A percentile compares a stretch with the other conserved stretches of the same genome.
Conservation (phyloP, 192 early-diverging fungal genomes). For the Fimicolochytrium jonesii region DNA sequence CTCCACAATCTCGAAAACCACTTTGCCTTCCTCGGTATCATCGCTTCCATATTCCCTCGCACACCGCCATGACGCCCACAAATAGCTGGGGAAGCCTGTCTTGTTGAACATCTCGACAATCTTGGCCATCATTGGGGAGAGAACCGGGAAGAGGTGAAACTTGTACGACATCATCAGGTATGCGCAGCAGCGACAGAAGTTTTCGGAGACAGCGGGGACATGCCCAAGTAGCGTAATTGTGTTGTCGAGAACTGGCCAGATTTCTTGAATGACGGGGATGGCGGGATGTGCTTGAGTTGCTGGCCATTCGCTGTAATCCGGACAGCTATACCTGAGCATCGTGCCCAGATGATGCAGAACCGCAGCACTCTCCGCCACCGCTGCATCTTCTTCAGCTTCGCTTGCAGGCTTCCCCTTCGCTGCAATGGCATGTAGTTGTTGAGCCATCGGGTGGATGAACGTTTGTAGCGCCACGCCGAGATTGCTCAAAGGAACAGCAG, state of each 20-base stretch:
- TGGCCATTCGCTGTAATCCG: no score
- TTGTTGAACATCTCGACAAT: constrained; percentile 65
- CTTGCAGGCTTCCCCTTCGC: constrained; percentile 31
- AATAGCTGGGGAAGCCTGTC: constrained; percentile 61
- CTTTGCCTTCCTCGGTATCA: constrained; percentile 46
- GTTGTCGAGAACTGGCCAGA: constrained; percentile 72
- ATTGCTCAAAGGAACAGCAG: constrained; percentile 62
- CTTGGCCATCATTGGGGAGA: constrained; percentile 55
- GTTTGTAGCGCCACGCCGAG: constrained; percentile 49
- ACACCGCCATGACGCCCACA: constrained; percentile 75
- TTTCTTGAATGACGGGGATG: constrained; percentile 56
- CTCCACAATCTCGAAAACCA: constrained; percentile 57
- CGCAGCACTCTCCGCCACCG: constrained; percentile 32
- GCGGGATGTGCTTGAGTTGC: constrained; percentile 52
- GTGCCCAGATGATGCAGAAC: constrained; percentile 54
- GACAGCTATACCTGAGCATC: constrained; percentile 9
- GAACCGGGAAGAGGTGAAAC: constrained; percentile 48
- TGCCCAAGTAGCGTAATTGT: constrained; percentile 38
- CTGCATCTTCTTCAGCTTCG: constrained; percentile 33
- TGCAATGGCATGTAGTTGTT: constrained; percentile 62
- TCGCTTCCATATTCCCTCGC: constrained; percentile 58
- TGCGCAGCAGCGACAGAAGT: constrained; percentile 54
- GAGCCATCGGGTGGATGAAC: constrained; percentile 72
- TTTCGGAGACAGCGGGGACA: constrained; percentile 42
- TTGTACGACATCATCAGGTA: constrained; percentile 55